These are phyloP conservation scores for Apiospora aurea DNA, from an alignment of 2,329 filamentous ascomycete genomes.

Conservation along the genomic window DNA sequence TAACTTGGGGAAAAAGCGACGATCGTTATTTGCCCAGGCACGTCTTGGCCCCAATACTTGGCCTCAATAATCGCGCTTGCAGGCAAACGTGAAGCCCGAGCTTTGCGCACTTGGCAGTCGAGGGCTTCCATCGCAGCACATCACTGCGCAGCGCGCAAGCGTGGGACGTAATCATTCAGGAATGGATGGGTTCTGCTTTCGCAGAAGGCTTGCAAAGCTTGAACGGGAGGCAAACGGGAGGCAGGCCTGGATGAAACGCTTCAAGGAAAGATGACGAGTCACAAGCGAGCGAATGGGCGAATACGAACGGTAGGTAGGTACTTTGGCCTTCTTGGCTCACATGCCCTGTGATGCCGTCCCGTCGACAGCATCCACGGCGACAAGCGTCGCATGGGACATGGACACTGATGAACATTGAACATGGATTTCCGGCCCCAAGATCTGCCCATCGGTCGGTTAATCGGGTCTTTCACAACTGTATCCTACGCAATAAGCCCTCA, in stretches of 20 bases:
- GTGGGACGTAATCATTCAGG: not conserved
- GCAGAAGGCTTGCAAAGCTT: not conserved
- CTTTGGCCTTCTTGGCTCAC: not conserved
- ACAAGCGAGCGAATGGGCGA: not conserved
- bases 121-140: not conserved
- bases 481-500: not conserved
- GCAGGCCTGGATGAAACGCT: not conserved
- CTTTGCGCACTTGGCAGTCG: not conserved
- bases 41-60: slow-evolving; percentile 7
- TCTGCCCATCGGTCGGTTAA: not conserved
- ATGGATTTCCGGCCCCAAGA: not conserved
- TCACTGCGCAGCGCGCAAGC: slow-evolving; percentile 3
- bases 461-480: not conserved
- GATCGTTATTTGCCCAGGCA: slow-evolving; percentile 9
- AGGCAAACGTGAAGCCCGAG: not conserved
- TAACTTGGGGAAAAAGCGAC: not conserved
- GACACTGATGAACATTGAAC: not conserved
- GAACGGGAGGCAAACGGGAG: not conserved
- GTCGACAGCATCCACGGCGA: not conserved
- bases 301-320: not conserved
- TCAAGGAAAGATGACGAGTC: not conserved
- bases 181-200: too few relatives aligned
- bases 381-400: not conserved
- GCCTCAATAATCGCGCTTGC: slow-evolving; percentile 3
- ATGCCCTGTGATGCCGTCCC: not conserved